Evolutionary conservation across 768 basidiomycete species (phyloP).

Genomic region (Candolleomyces eurysporus): DNA sequence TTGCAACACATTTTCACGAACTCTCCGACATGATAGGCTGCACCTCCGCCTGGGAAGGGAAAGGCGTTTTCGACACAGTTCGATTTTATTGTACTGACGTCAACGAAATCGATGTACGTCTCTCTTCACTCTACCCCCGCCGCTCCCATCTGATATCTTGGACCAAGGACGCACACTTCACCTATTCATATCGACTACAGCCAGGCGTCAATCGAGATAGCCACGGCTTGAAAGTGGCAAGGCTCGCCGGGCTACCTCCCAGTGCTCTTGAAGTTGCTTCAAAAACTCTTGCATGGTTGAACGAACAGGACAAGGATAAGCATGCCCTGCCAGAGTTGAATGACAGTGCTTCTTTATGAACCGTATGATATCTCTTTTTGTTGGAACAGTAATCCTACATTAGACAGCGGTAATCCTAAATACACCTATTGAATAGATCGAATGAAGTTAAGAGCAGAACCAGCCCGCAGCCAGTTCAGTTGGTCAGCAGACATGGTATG

Average conservation of each 20-base stretch:
- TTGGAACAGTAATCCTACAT: not conserved
- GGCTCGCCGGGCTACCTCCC: conserved; percentile 79
- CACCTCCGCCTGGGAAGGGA: conserved; percentile 37
- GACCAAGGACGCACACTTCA: conserved; percentile 68
- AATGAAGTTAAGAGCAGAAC: conserved; percentile 90
- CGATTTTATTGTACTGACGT: conserved; percentile 91
- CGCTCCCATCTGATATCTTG: conserved; percentile 1
- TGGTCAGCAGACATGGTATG: conserved; percentile 94
- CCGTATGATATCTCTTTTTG: no score
- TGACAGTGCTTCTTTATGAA: not conserved
- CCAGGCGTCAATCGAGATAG: conserved; percentile 89
- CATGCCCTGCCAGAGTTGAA: not conserved
- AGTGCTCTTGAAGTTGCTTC: conserved; percentile 59
- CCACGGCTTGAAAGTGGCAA: conserved; percentile 88
- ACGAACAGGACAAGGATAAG: conserved; percentile 9
- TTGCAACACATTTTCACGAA: conserved; percentile 99
- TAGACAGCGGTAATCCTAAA: not conserved
- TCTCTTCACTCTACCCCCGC: not conserved
- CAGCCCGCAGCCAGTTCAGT: conserved; percentile 84
- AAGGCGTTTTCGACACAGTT: conserved; percentile 56
- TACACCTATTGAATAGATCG: conserved; percentile 42
- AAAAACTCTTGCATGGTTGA: conserved; percentile 45
- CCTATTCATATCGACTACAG: conserved; percentile 77
- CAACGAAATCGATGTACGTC: conserved; percentile 68
- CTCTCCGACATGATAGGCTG: conserved; percentile 81